These are phyloP conservation scores for Daedalea quercina DNA, from an alignment of 768 basidiomycete genomes.

Conservation along the genomic window DNA sequence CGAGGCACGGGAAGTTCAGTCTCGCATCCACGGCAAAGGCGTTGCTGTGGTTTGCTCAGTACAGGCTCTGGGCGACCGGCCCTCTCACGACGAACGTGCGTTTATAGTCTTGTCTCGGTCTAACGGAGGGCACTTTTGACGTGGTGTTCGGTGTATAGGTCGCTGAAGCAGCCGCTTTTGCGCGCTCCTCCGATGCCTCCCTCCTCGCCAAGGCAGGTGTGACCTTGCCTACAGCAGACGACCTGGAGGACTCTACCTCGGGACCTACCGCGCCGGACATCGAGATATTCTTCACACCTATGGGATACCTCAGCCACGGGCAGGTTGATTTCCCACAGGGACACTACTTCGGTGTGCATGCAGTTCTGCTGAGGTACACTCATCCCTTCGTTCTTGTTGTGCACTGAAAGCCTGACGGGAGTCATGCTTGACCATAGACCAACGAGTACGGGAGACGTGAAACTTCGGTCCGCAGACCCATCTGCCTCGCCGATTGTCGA, in stretches of 20 bases:
- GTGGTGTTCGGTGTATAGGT: slow-evolving; percentile 15
- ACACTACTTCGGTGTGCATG: slow-evolving; percentile 20
- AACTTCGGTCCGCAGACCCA: slow-evolving; percentile 34
- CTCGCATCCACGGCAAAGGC: slow-evolving; percentile 2
- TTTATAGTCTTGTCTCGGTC: neutral
- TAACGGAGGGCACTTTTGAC: neutral
- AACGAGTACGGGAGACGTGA: slow-evolving; percentile 34
- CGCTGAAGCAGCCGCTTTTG: slow-evolving; percentile 46
- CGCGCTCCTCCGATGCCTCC: slow-evolving; percentile 39
- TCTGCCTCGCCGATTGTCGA: slow-evolving; percentile 37
- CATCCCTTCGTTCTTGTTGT: neutral
- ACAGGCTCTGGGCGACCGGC: slow-evolving; percentile 39
- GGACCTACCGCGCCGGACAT: slow-evolving; percentile 28
- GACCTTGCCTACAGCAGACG: neutral
- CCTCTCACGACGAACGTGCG: slow-evolving; percentile 49
- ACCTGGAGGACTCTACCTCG: slow-evolving; percentile 25
- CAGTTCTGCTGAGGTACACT: slow-evolving; percentile 25
- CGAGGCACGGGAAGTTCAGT: neutral
- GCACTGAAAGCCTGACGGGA: neutral
- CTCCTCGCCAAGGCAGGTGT: slow-evolving; percentile 31
- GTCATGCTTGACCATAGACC: slow-evolving; percentile 30
- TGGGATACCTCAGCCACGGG: slow-evolving; percentile 17
- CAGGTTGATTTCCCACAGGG: neutral
- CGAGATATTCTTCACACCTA: slow-evolving; percentile 25
- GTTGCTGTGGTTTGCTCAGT: slow-evolving; percentile 28